Evolutionary conservation across 2,329 filamentous ascomycete species (phyloP).

Genomic region (Capronia epimyces): DNA sequence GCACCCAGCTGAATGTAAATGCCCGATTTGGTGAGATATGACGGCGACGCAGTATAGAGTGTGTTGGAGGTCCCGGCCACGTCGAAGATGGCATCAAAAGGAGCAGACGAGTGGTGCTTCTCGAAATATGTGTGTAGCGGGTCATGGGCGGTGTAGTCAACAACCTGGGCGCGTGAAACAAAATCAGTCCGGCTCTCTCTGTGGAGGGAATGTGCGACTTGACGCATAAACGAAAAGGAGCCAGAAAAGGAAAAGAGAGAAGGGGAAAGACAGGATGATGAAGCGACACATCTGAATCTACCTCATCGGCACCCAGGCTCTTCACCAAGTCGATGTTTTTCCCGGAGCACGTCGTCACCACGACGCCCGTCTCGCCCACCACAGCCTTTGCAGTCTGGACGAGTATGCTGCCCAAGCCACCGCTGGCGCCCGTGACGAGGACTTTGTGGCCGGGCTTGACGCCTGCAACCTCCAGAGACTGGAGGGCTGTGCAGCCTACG

Average conservation of each 20-base stretch:
- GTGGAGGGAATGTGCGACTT: too few relatives aligned
- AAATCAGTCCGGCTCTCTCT: too few relatives aligned
- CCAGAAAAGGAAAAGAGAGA: too few relatives aligned
- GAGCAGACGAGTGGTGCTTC: conserved; percentile 3
- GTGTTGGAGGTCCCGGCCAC: conserved; percentile 2
- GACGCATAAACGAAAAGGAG: too few relatives aligned
- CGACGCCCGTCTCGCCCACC: conserved; percentile 5
- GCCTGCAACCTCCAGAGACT: background rate
- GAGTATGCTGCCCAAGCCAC: conserved; percentile 5
- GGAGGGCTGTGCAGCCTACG: conserved; percentile 6
- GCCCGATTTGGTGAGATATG: conserved; percentile 10
- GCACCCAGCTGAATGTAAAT: conserved; percentile 4
- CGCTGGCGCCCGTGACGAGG: conserved; percentile 10
- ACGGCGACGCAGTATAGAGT: conserved; percentile 6
- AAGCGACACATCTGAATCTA: too few relatives aligned
- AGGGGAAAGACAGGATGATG: too few relatives aligned
- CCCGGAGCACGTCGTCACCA: conserved; percentile 10
- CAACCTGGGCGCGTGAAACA: too few relatives aligned
- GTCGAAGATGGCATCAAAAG: conserved; percentile 16
- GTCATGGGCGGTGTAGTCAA: conserved; percentile 11
- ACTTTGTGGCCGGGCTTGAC: conserved; percentile 4
- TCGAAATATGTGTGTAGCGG: conserved; percentile 11
- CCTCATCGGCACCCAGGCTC: conserved; percentile 14
- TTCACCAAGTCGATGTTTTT: conserved; percentile 2
- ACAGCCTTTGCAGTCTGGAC: conserved; percentile 9